These are phyloP conservation scores for Shiraia sp. DNA, from an alignment of 2,329 filamentous ascomycete genomes.

Conservation along the genomic window DNA sequence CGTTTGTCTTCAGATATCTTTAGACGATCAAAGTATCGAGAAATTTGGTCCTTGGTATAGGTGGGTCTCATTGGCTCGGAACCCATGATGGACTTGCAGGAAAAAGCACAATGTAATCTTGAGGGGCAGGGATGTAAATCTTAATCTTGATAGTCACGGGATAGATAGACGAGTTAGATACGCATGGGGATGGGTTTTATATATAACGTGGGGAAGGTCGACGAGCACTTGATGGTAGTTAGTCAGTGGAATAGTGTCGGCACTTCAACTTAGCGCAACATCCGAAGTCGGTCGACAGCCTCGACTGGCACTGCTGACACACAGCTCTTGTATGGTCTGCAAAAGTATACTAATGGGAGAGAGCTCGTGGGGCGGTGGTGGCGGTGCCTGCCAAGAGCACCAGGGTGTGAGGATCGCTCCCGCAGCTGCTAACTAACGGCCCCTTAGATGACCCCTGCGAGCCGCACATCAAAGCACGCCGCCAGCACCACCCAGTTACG, in stretches of 20 bases:
- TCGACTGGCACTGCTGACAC: too few species aligned
- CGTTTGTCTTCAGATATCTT: conserved; percentile 29
- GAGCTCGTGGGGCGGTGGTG: conserved; percentile 5
- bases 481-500: conserved; percentile 6
- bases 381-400: conserved; percentile 11
- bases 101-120: too few species aligned
- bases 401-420: background rate
- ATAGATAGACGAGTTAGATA: too few species aligned
- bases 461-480: conserved; percentile 1
- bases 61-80: conserved; percentile 19
- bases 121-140: conserved; percentile 8
- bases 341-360: conserved; percentile 2
- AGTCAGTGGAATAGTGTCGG: too few species aligned
- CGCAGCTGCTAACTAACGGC: conserved; percentile 1
- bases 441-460: background rate
- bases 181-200: conserved; percentile 9
- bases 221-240: too few species aligned
- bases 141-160: conserved; percentile 7
- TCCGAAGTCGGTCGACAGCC: too few species aligned
- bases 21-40: conserved; percentile 43
- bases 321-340: conserved; percentile 1
- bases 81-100: conserved; percentile 20
- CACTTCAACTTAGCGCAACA: conserved; percentile 2
- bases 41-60: conserved; percentile 33
- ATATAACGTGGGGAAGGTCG: background rate